Evolutionary conservation across 805 yeast species (phyloP).

Genomic region (Starmerella cellae): DNA sequence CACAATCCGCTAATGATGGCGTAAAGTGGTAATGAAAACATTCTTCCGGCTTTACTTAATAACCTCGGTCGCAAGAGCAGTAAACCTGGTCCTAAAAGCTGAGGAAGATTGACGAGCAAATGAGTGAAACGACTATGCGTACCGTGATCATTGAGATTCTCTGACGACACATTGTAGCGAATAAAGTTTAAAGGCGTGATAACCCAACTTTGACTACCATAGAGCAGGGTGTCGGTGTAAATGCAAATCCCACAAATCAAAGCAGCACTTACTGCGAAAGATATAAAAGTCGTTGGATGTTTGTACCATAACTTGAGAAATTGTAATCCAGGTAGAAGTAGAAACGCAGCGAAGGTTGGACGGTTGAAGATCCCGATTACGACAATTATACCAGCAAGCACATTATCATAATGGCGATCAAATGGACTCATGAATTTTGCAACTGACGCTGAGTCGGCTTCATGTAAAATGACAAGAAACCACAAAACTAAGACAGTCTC

Average conservation of each 20-base stretch:
- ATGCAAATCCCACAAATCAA: conserved; percentile 32
- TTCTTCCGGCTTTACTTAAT: conserved; percentile 8
- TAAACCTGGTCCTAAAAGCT: conserved; percentile 65
- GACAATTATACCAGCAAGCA: conserved; percentile 38
- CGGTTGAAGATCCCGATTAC: conserved; percentile 72
- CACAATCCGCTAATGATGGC: conserved; percentile 50
- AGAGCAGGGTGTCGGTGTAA: conserved; percentile 42
- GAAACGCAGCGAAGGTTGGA: conserved; percentile 66
- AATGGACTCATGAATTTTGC: conserved; percentile 15
- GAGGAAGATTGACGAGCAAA: conserved; percentile 60
- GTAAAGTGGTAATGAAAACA: conserved; percentile 40
- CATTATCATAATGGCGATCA: conserved; percentile 27
- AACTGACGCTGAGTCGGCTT: conserved; percentile 20
- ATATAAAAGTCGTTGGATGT: conserved; percentile 27
- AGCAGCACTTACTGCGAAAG: conserved; percentile 29
- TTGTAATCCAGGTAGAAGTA: conserved; percentile 47
- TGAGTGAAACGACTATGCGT: conserved; percentile 70
- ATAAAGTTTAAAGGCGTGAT: conserved; percentile 71
- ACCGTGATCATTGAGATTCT: conserved; percentile 67
- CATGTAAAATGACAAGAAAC: conserved; percentile 38
- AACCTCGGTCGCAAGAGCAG: conserved; percentile 35
- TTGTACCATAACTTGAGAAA: conserved; percentile 33
- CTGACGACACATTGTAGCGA: conserved; percentile 45
- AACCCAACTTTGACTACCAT: conserved; percentile 26
- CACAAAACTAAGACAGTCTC: conserved; percentile 46